phyloP scores from a whole-genome alignment of 768 basidiomycete species.

The Trametes punicea region DNA sequence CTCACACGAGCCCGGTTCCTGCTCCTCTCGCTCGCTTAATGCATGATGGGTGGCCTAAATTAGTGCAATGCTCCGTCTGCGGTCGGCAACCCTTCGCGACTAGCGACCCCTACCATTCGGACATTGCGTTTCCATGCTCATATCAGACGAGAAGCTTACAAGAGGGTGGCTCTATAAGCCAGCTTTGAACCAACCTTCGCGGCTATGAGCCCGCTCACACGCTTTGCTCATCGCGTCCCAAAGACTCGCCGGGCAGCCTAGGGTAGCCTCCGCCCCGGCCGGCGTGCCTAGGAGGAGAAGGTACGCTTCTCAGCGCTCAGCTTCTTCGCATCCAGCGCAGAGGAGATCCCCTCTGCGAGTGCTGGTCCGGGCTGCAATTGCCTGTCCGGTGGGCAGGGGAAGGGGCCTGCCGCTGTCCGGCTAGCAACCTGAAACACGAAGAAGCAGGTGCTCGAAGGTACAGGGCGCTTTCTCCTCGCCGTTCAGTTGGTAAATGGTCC shows the following conservation, averaged over 20 bases:
- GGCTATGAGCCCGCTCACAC: slow-evolving; percentile 8
- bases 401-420: slow-evolving; percentile 21
- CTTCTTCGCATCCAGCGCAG: not conserved
- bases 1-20: not conserved
- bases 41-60: not conserved
- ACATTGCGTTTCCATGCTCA: not conserved
- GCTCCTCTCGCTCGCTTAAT: not conserved
- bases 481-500: slow-evolving; percentile 7
- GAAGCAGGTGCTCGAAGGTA: slow-evolving; percentile 10
- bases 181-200: slow-evolving; percentile 16
- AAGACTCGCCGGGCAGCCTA: no score
- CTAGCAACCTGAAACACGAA: slow-evolving; percentile 24
- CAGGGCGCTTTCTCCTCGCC: not conserved
- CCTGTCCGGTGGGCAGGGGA: not conserved
- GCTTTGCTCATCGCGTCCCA: no score
- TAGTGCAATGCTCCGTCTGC: no score
- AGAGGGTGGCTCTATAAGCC: not conserved
- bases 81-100: no score
- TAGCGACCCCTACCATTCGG: no score
- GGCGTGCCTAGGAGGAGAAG: slow-evolving; percentile 10
- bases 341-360: not conserved
- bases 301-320: no score
- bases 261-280: no score
- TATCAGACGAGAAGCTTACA: not conserved
- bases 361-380: slow-evolving; percentile 7